A percentile compares a stretch with the other conserved stretches of the same genome.
Conservation (phyloP, 306 rosid species). For the Cotoneaster glaucophyllus region DNA sequence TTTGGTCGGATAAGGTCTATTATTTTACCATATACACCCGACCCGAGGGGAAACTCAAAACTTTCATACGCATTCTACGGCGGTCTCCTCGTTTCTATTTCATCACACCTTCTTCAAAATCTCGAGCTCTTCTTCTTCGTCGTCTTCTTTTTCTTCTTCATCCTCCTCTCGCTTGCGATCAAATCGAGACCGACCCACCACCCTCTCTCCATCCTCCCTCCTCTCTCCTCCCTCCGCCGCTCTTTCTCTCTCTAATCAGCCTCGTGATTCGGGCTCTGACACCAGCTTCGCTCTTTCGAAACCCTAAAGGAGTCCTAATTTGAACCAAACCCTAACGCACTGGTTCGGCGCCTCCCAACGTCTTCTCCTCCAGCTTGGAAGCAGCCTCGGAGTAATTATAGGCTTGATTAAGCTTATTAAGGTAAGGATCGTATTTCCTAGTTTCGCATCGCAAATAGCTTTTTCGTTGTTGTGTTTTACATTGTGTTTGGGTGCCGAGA, state of each 20-base stretch:
- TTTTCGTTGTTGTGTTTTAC: background rate
- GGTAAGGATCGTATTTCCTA: slow-evolving; percentile 25
- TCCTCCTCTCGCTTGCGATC: background rate
- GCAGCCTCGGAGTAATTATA: slow-evolving; percentile 22
- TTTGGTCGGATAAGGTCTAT: too few species aligned
- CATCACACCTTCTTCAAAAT: slow-evolving; percentile 17
- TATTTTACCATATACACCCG: background rate
- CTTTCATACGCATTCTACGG: background rate
- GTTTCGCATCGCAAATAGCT: background rate
- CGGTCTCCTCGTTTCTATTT: slow-evolving; percentile 3
- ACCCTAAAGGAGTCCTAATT: slow-evolving; percentile 2
- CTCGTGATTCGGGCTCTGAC: slow-evolving; percentile 20
- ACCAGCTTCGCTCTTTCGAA: background rate
- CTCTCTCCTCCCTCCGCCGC: background rate
- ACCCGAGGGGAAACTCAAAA: background rate
- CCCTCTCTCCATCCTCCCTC: background rate
- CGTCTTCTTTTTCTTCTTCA: too few species aligned
- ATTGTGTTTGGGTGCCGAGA: background rate
- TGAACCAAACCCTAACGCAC: slow-evolving; percentile 34
- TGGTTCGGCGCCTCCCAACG: slow-evolving; percentile 1
- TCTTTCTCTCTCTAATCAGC: background rate
- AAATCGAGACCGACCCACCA: background rate
- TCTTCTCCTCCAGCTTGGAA: slow-evolving; percentile 14
- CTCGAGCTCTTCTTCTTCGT: background rate
- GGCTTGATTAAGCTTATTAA: slow-evolving; percentile 21